phyloP scores from a whole-genome alignment of 805 yeast species.

The Candida tibetensis region DNA sequence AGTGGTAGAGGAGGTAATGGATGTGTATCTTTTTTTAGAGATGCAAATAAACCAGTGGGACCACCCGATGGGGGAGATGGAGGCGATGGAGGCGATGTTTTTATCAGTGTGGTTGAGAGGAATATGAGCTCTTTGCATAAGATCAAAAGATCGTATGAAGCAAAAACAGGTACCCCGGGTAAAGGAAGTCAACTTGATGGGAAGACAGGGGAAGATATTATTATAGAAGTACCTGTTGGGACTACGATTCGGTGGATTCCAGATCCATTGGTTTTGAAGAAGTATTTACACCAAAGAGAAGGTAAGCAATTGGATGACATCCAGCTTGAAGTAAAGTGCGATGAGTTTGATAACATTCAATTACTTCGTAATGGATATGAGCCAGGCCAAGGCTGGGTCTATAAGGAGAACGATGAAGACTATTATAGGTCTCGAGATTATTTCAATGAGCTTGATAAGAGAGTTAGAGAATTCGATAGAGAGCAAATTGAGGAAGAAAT shows the following conservation, averaged over 20 bases:
- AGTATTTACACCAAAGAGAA: slow-evolving; percentile 15
- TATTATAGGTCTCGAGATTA: slow-evolving; percentile 65
- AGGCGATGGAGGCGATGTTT: slow-evolving; percentile 87
- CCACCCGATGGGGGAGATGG: slow-evolving; percentile 99
- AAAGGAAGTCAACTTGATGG: slow-evolving; percentile 81
- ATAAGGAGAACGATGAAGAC: slow-evolving; percentile 72
- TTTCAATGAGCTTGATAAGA: slow-evolving; percentile 61
- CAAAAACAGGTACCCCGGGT: slow-evolving; percentile 72
- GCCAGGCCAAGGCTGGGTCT: slow-evolving; percentile 87
- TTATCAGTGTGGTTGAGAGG: slow-evolving; percentile 68
- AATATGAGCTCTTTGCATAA: slow-evolving; percentile 71
- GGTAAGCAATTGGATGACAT: slow-evolving; percentile 18
- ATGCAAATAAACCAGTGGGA: slow-evolving; percentile 78
- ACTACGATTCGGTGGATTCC: slow-evolving; percentile 85
- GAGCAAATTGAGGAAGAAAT: slow-evolving; percentile 57
- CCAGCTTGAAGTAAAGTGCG: slow-evolving; percentile 32
- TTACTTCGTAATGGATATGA: slow-evolving; percentile 58
- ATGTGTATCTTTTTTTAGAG: slow-evolving; percentile 78
- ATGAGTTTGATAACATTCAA: slow-evolving; percentile 43
- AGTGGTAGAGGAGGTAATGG: slow-evolving; percentile 94
- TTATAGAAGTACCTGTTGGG: slow-evolving; percentile 89
- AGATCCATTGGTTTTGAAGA: slow-evolving; percentile 52
- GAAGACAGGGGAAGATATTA: slow-evolving; percentile 71
- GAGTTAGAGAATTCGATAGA: slow-evolving; percentile 64
- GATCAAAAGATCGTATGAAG: slow-evolving; percentile 63